Evolutionary conservation across 106 monocot species (phyloP).

Genomic region (Platanthera zijinensis): DNA sequence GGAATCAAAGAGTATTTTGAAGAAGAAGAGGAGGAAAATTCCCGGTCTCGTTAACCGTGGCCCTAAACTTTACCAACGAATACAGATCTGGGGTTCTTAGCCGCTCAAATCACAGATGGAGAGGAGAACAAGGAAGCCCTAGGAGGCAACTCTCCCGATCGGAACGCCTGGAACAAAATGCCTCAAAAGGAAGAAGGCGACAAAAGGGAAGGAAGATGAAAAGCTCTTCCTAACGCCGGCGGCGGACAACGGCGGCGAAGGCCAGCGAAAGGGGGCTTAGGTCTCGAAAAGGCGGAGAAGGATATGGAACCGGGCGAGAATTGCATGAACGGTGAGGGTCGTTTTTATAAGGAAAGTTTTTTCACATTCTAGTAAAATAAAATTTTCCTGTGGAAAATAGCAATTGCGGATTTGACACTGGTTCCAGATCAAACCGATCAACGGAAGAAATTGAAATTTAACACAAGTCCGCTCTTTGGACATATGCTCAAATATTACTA

Average conservation of each 20-base stretch:
- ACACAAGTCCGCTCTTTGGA: too few species aligned
- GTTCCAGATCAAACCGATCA: too few species aligned
- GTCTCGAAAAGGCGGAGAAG: background rate
- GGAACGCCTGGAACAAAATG: background rate
- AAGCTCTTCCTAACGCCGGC: background rate
- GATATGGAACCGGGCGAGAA: constrained; percentile 10
- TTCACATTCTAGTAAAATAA: too few species aligned
- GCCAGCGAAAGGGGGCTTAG: background rate
- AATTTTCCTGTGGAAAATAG: too few species aligned
- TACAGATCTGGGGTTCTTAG: background rate
- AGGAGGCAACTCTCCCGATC: background rate
- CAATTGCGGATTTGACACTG: too few species aligned
- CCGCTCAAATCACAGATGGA: background rate
- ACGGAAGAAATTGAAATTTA: too few species aligned
- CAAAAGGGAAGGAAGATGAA: background rate
- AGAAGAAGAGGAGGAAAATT: background rate
- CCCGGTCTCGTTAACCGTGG: too few species aligned
- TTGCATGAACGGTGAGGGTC: constrained; percentile 5
- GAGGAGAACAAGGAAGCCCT: background rate
- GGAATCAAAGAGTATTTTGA: background rate
- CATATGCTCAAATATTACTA: too few species aligned
- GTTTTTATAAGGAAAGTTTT: constrained; percentile 7
- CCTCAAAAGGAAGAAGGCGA: background rate
- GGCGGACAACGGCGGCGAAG: background rate
- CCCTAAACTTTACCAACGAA: background rate